These are phyloP conservation scores for Cyclotella choctawhatcheeana DNA, from an alignment of 108 stramenopile species.

Conservation along the genomic window DNA sequence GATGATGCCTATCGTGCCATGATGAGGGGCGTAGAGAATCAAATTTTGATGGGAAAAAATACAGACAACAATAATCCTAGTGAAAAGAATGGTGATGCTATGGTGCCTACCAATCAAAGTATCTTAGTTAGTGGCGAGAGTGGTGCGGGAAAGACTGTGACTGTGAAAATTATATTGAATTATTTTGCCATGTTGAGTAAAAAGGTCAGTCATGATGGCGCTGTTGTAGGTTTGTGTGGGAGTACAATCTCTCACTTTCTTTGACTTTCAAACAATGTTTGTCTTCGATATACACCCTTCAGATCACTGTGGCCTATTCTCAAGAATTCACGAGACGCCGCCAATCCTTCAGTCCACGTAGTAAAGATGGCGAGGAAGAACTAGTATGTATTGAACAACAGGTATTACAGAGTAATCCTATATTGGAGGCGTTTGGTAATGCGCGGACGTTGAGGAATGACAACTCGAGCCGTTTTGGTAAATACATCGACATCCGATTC, in stretches of 20 bases:
- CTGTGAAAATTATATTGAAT: slow-evolving; percentile 87
- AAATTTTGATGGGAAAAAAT: slow-evolving; percentile 31
- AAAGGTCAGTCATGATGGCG: slow-evolving; percentile 25
- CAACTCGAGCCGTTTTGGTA: slow-evolving; percentile 95
- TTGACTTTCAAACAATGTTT: too few relatives aligned
- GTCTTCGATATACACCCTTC: neutral
- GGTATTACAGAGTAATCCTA: slow-evolving; percentile 94
- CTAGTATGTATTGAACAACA: slow-evolving; percentile 82
- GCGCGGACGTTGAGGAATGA: slow-evolving; percentile 96
- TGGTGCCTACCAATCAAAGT: slow-evolving; percentile 43
- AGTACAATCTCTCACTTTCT: neutral
- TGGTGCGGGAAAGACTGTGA: slow-evolving; percentile 90
- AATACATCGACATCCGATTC: slow-evolving; percentile 89
- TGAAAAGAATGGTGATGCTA: neutral
- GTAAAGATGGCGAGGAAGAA: slow-evolving; percentile 23
- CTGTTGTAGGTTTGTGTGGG: too few relatives aligned
- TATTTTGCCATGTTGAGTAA: slow-evolving; percentile 78
- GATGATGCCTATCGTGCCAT: slow-evolving; percentile 91
- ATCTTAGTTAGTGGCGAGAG: slow-evolving; percentile 83
- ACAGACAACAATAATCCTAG: neutral
- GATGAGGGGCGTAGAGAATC: slow-evolving; percentile 52
- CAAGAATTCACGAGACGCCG: slow-evolving; percentile 23
- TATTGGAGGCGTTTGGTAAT: slow-evolving; percentile 97
- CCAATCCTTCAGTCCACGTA: slow-evolving; percentile 27
- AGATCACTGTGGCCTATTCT: slow-evolving; percentile 11